These are phyloP conservation scores for Azolla pinnata DNA, from an alignment of 75 land plant genomes.

Conservation along the genomic window DNA sequence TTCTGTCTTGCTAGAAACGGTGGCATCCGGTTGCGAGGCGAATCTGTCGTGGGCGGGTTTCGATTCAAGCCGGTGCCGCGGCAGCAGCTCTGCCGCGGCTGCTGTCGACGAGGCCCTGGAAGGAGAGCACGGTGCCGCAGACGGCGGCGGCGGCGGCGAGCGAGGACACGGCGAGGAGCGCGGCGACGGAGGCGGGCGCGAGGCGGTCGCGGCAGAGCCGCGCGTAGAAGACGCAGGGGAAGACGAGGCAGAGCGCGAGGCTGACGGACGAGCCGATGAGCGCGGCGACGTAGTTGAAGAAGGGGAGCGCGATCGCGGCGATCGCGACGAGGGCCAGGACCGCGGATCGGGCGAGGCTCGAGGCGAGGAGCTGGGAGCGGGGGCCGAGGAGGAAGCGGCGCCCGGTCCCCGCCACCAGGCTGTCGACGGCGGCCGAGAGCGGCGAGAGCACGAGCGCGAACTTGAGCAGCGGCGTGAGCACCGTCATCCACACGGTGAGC, in stretches of 20 bases:
- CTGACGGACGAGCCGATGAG: constrained; percentile 69
- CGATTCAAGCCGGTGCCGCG: no score
- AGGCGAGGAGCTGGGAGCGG: constrained; percentile 10
- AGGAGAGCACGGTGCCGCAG: constrained; percentile 2
- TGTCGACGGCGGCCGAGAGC: constrained; percentile 12
- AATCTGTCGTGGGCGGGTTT: no score
- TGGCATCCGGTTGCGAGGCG: no score
- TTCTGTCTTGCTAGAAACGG: no score
- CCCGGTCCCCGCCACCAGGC: not conserved
- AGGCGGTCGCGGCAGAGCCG: constrained; percentile 29
- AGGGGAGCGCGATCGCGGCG: constrained; percentile 41
- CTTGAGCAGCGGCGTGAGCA: constrained; percentile 18
- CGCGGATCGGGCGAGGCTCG: constrained; percentile 15
- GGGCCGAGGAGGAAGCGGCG: constrained; percentile 3
- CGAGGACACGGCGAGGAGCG: not conserved
- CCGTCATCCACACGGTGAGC: constrained; percentile 19
- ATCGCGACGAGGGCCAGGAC: constrained; percentile 26
- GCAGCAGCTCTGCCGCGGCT: no score
- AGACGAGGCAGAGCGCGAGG: constrained; percentile 36
- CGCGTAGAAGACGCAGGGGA: constrained; percentile 51
- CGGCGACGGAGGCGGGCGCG: not conserved
- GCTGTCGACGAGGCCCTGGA: not conserved
- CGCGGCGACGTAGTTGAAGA: constrained; percentile 49
- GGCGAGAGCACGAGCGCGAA: constrained; percentile 25
- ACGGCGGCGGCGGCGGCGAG: not conserved